Conservation (phyloP, 331 rosid genomes). For the Pyrus hybrid region DNA sequence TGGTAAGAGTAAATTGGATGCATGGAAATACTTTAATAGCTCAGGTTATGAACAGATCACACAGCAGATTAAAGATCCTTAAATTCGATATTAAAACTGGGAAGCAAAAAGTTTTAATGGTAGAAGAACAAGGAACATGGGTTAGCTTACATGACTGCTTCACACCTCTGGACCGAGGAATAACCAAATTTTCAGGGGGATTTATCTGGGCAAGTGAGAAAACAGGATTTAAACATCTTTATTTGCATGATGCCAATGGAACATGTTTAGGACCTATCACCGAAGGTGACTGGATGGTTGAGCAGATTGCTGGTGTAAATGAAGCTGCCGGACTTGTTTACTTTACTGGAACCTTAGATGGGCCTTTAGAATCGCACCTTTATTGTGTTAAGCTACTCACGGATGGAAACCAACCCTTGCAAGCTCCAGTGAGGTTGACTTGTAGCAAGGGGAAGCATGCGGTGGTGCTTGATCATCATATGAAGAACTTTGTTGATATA, state of each 20-base stretch:
- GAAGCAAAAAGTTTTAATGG: slow-evolving; percentile 45
- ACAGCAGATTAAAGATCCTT: slow-evolving; percentile 58
- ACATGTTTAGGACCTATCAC: slow-evolving; percentile 76
- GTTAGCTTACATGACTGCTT: slow-evolving; percentile 84
- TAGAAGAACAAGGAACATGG: slow-evolving; percentile 72
- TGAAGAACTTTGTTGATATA: slow-evolving; percentile 68
- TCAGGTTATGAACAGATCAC: slow-evolving; percentile 80
- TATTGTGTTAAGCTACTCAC: slow-evolving; percentile 53
- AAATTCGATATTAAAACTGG: slow-evolving; percentile 76
- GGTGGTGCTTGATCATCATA: slow-evolving; percentile 80
- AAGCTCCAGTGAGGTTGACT: slow-evolving; percentile 70
- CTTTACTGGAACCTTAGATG: slow-evolving; percentile 81
- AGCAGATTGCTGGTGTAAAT: slow-evolving; percentile 85
- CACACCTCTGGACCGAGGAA: slow-evolving; percentile 70
- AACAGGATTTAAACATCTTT: slow-evolving; percentile 90
- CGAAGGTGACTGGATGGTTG: slow-evolving; percentile 98
- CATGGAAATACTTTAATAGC: slow-evolving; percentile 62
- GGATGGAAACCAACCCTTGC: slow-evolving; percentile 47
- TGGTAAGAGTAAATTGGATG: slow-evolving; percentile 96
- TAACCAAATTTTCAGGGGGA: slow-evolving; percentile 63
- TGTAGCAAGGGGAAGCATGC: slow-evolving; percentile 70
- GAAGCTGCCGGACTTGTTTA: slow-evolving; percentile 76
- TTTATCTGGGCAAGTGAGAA: slow-evolving; percentile 98
- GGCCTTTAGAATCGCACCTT: slow-evolving; percentile 83
- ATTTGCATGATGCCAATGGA: slow-evolving; percentile 70